A percentile compares a stretch with the other conserved stretches of the same genome.
phyloP scores from a whole-genome alignment of 169 alveolate species.

The Plasmodium sp. region DNA sequence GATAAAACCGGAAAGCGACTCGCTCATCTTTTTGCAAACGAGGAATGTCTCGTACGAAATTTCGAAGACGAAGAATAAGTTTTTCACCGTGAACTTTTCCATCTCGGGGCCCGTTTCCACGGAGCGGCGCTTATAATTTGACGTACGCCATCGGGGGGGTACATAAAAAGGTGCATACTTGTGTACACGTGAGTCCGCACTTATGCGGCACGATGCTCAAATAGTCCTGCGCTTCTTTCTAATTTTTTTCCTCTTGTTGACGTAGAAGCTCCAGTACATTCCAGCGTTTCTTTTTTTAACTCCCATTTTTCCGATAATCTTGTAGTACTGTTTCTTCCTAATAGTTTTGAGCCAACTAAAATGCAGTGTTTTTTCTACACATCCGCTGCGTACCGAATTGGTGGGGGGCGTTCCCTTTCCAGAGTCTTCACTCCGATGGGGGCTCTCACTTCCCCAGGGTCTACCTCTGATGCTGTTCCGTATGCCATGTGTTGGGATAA shows the following conservation, averaged over 20 bases:
- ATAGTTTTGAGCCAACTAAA: conserved; percentile 73
- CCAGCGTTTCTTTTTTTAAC: conserved; percentile 85
- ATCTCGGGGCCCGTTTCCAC: conserved; percentile 64
- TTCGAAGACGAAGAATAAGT: conserved; percentile 44
- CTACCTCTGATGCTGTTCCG: not conserved
- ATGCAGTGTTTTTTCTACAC: not conserved
- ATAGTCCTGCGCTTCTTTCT: conserved; percentile 82
- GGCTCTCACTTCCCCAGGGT: not conserved
- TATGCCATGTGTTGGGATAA: not conserved
- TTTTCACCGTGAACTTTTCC: conserved; percentile 34
- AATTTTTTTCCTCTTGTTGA: conserved; percentile 82
- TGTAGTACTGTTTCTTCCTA: conserved; percentile 81
- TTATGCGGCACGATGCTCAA: not conserved
- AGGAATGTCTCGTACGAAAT: conserved; percentile 68
- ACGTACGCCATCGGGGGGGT: not conserved
- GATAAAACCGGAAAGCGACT: conserved; percentile 63
- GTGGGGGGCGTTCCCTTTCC: not conserved
- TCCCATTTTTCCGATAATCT: conserved; percentile 84
- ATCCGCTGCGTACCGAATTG: not conserved
- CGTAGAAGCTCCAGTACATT: conserved; percentile 84
- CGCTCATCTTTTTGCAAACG: conserved; percentile 74
- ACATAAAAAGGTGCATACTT: not conserved
- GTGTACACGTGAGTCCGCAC: not conserved
- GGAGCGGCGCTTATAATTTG: conserved; percentile 46
- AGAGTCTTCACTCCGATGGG: not conserved